Base-by-base conservation (phyloP, 140 eudicot genomes). In the Stevia rebaudiana region DNA sequence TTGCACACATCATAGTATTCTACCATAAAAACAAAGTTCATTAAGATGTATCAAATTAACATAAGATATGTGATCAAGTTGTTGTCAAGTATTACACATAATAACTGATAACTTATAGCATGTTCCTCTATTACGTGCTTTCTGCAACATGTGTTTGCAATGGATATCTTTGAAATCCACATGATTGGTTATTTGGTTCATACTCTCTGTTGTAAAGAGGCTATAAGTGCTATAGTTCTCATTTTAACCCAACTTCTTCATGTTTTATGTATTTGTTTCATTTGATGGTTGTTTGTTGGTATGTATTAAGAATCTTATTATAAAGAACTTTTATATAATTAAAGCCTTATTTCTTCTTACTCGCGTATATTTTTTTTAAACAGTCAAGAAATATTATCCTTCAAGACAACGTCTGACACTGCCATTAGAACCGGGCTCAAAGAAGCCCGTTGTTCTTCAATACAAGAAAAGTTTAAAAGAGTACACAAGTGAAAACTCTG, bases 321-420 rank as follows among this genome's bases (percentile, higher is more conserved):
- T 46, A 17, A 47, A 48, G 30, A 64, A 64, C 58, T 63, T 62
- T 15, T 25, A 42, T 22, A 22, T 11, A 12, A 17, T 16, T 22
- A 15, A 10, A 13, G 21, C 63, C 11, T 11, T 43, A 10, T 70
- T 59, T 21, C 61, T 60, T 61, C 8, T 47, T 28, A 33, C 74
- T 71, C 36, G 69, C 64, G 71, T 33, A 41, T 21, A 40, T 78
- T 33, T 54, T 50, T 6, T 72, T 25, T 58, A 18, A 24, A 65
- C 90, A 88, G 99, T 84, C 67, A 94, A 78, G 80, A 94, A 88
- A 61, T 94, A 79, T 80, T 85, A 94, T 58, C 95, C 99, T 52
- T 83, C 99, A 0, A 78, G 99, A 65, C 99, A 88, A 79, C 82
- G 99, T 16, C 72, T 94, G 57, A 94, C 95, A 65, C 97, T 94